A percentile compares a stretch with the other conserved stretches of the same genome.
These are phyloP conservation scores for Lentinula novae-zelandiae DNA, from an alignment of 1,284 basidiomycete species.

Conservation along the genomic window DNA sequence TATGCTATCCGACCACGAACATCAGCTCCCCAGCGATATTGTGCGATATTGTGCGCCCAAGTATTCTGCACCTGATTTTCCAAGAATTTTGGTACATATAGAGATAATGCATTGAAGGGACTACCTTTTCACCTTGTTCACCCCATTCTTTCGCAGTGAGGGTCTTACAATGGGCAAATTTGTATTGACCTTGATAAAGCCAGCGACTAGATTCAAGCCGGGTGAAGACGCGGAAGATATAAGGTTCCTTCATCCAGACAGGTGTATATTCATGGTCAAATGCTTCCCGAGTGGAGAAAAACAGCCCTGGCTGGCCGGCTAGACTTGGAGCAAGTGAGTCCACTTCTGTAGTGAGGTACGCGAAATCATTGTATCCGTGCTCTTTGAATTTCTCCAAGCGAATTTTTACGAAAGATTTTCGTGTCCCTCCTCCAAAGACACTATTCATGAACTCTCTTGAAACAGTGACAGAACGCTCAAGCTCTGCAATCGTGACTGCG, in stretches of 20 bases:
- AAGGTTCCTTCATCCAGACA: not conserved
- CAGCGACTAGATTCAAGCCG: constrained; percentile 1
- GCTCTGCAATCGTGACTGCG: not conserved
- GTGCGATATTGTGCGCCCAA: constrained; percentile 1
- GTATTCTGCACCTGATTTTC: not conserved
- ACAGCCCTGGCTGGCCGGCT: constrained; percentile 33
- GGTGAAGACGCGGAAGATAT: not conserved
- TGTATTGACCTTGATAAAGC: constrained; percentile 30
- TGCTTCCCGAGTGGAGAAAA: constrained; percentile 18
- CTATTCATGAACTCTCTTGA: constrained; percentile 27
- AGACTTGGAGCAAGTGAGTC: constrained; percentile 30
- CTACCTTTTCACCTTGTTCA: constrained; percentile 20
- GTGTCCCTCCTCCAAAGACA: constrained; percentile 30
- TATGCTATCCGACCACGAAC: constrained; percentile 19
- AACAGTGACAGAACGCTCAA: not conserved
- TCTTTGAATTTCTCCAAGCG: constrained; percentile 17
- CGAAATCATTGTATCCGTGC: constrained; percentile 29
- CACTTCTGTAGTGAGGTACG: constrained; percentile 31
- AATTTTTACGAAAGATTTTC: constrained; percentile 17
- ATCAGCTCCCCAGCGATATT: constrained; percentile 19
- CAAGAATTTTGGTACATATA: not conserved
- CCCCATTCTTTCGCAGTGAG: constrained; percentile 25
- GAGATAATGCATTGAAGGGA: not conserved
- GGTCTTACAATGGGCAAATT: constrained; percentile 15
- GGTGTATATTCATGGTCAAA: not conserved